These are phyloP conservation scores for Neurospora sp. DNA, from an alignment of 2,329 filamentous ascomycete genomes.

Conservation along the genomic window DNA sequence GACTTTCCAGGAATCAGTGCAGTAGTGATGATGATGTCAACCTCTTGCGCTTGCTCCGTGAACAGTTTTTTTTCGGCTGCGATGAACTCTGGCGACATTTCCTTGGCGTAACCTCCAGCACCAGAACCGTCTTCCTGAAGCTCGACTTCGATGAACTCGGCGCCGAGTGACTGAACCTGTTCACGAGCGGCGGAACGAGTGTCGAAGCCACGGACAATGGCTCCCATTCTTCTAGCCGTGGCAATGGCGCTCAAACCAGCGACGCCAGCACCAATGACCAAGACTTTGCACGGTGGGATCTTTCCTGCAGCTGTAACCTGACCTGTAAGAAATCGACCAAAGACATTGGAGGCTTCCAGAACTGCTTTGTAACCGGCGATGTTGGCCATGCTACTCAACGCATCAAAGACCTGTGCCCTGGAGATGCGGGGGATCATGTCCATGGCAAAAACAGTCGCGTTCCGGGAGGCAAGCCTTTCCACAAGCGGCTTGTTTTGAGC, in stretches of 20 bases:
- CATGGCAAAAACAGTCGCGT: conserved; percentile 77
- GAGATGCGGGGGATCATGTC: conserved; percentile 88
- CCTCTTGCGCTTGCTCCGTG: conserved; percentile 74
- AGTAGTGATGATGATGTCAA: conserved; percentile 88
- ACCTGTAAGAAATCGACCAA: conserved; percentile 78
- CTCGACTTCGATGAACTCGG: conserved; percentile 82
- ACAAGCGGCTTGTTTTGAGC: conserved; percentile 69
- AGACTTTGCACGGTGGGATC: conserved; percentile 81
- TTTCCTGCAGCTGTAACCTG: conserved; percentile 85
- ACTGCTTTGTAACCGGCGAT: conserved; percentile 92
- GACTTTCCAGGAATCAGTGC: conserved; percentile 80
- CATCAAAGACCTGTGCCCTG: conserved; percentile 79
- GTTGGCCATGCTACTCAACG: conserved; percentile 85
- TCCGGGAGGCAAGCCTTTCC: conserved; percentile 58
- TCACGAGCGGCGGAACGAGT: conserved; percentile 81
- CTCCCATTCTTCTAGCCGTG: conserved; percentile 75
- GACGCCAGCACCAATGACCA: conserved; percentile 84
- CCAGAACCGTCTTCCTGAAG: conserved; percentile 77
- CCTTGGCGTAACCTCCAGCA: conserved; percentile 80
- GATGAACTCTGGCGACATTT: conserved; percentile 91
- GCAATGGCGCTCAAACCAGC: conserved; percentile 83
- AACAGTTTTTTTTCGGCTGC: conserved; percentile 91
- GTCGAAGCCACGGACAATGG: conserved; percentile 83
- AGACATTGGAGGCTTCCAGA: conserved; percentile 79
- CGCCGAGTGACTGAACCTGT: conserved; percentile 82